Conservation (phyloP, 495 filamentous ascomycete genomes). For the Hyaloscypha hepaticicola region DNA sequence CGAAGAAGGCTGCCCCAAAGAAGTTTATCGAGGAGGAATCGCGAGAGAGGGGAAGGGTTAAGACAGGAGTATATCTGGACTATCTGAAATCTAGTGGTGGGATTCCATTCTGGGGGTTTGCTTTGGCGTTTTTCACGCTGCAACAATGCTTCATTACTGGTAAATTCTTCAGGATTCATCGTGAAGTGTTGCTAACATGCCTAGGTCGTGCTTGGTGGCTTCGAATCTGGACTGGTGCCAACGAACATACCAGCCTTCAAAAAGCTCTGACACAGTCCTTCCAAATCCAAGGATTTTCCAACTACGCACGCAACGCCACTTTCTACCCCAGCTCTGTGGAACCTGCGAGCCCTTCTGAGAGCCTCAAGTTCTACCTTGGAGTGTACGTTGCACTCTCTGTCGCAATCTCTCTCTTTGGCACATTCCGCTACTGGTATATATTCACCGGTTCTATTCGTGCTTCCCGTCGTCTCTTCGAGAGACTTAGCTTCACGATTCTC, state of each 20-base stretch:
- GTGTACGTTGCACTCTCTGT: constrained; percentile 65
- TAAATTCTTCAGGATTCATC: constrained; percentile 35
- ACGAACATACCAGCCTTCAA: constrained; percentile 34
- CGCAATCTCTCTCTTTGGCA: constrained; percentile 26
- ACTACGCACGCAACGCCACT: background rate
- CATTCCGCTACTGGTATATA: constrained; percentile 29
- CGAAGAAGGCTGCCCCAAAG: constrained; percentile 42
- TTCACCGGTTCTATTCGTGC: constrained; percentile 32
- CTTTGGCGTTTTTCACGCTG: constrained; percentile 50
- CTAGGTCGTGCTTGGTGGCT: constrained; percentile 64
- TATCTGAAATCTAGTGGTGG: constrained; percentile 70
- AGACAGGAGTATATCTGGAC: constrained; percentile 56
- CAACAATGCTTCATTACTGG: constrained; percentile 51
- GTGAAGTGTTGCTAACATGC: constrained; percentile 8
- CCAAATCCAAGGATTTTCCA: constrained; percentile 42
- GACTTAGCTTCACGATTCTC: constrained; percentile 57
- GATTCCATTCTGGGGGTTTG: constrained; percentile 56
- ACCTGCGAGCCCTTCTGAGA: constrained; percentile 18
- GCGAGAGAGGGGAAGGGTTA: constrained; percentile 64
- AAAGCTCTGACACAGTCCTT: constrained; percentile 27
- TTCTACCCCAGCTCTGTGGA: constrained; percentile 23
- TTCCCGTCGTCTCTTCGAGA: constrained; percentile 29
- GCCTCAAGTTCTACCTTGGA: constrained; percentile 61
- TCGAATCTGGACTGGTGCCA: constrained; percentile 60
- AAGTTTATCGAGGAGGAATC: constrained; percentile 75